Evolutionary conservation across 768 basidiomycete species (phyloP), one percentile per base, ranked within the genome.

Genomic region (Porpolomopsis calyptriformis): DNA sequence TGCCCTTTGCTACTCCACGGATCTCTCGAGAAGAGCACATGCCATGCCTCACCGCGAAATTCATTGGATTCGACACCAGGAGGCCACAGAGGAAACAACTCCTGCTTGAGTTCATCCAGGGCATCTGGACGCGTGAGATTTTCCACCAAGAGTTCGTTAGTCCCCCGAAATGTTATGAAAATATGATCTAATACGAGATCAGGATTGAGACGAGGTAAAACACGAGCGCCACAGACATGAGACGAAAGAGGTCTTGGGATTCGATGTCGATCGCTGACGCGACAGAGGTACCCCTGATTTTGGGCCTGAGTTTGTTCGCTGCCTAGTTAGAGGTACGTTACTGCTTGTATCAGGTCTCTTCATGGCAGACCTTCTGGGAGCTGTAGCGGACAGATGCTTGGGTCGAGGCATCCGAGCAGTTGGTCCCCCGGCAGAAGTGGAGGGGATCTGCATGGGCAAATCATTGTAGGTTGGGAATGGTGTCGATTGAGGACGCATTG

Each of bases 81-180:
- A 19, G 74, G 73, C 85, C 85, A 88, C 57, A 80, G 64, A 11
- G 74, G 72, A 52, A 79, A 66, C 19, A 87, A 68, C 2, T 64
- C 59, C 33, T 72, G 66, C 47, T 74, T 65, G 34, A 87, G 68
- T 52, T 82, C 81, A 27, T 76, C 71, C 40, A 81, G 61, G 1
- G 76, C 78, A 12, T 37, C 40, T 4, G 67, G 61, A 33, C 64
- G 59, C 47, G 69, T 64, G 27, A 73, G 63, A 47, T 73, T 70
- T 51, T 80, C 77, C 40, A 78, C 64, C 40, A 71, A 71, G 36
- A 87, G 61, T 61, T 85, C 80, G 53, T 76, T 80, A 47, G 74
- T 73, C 35, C 77, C 73, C 48, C 73, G 71, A 54, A 88, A 77
- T 19, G 80, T 76, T 40, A 88, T 65, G 55, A 86, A 80, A 66